Evolutionary conservation across 2,329 filamentous ascomycete genomes (phyloP).

Genomic region (Fusarium sp.): DNA sequence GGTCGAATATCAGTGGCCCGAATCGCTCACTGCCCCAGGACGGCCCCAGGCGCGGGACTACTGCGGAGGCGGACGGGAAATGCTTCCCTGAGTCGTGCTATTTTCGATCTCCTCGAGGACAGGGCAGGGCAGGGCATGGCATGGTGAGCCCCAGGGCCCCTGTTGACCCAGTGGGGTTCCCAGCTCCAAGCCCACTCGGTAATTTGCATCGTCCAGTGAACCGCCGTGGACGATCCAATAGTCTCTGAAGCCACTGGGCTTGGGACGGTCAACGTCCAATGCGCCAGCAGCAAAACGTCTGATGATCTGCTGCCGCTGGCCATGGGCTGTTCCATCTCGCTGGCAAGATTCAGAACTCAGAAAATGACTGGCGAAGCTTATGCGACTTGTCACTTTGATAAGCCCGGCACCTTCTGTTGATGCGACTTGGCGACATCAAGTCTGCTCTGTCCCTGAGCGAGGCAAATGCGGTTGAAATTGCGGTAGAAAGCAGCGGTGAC

Average conservation of each 20-base stretch:
- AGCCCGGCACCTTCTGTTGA: background rate
- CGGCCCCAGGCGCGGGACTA: background rate
- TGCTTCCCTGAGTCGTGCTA: constrained; percentile 10
- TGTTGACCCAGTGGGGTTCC: constrained; percentile 17
- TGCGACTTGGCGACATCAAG: background rate
- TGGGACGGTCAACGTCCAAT: constrained; percentile 3
- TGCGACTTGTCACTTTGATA: constrained; percentile 5
- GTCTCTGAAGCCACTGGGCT: constrained; percentile 11
- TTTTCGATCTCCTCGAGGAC: constrained; percentile 4
- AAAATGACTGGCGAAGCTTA: background rate
- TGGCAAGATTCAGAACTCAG: constrained; percentile 11
- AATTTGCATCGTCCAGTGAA: constrained; percentile 20
- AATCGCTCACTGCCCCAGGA: constrained; percentile 1
- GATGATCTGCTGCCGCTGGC: background rate
- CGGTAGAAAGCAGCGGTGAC: background rate
- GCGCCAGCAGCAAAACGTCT: constrained; percentile 12
- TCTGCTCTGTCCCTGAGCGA: background rate
- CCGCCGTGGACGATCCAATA: constrained; percentile 22
- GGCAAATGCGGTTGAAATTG: background rate
- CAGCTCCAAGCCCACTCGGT: constrained; percentile 10
- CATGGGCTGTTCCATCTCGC: background rate
- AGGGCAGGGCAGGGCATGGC: constrained; percentile 5
- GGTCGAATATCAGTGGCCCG: constrained; percentile 17
- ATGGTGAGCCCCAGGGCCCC: constrained; percentile 6
- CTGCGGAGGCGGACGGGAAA: background rate